Percentiles rank a stretch among this genome's conserved stretches.
phyloP scores from a whole-genome alignment of 2,329 filamentous ascomycete genomes.

The Furcasterigmium furcatum region DNA sequence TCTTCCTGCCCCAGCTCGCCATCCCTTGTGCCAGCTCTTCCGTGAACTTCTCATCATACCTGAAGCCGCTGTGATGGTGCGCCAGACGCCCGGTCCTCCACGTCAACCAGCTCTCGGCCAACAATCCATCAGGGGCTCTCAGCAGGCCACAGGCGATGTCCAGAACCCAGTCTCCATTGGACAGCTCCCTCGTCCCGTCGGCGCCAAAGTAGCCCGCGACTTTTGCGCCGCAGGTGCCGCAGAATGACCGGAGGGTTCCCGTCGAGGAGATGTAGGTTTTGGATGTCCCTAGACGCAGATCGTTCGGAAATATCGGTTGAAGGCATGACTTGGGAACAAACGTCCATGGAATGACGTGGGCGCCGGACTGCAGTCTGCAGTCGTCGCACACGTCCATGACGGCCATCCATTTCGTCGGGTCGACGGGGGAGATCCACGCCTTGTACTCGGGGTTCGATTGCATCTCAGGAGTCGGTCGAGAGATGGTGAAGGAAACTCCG shows the following conservation, averaged over 20 bases:
- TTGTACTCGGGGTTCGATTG: conserved; percentile 22
- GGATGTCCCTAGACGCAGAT: conserved; percentile 38
- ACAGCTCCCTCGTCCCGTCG: conserved; percentile 18
- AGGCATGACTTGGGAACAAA: conserved; percentile 33
- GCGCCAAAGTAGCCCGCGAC: conserved; percentile 20
- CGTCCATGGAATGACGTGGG: conserved; percentile 38
- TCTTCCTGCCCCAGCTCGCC: conserved; percentile 29
- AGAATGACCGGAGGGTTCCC: conserved; percentile 38
- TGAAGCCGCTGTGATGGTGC: conserved; percentile 27
- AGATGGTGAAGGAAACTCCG: conserved; percentile 42
- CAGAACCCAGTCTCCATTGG: conserved; percentile 20
- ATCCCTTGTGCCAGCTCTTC: conserved; percentile 32
- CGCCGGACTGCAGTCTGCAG: conserved; percentile 38
- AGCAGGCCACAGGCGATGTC: conserved; percentile 41
- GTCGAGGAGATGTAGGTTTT: conserved; percentile 36
- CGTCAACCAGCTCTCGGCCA: conserved; percentile 42
- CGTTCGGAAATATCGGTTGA: conserved; percentile 29
- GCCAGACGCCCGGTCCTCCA: conserved; percentile 36
- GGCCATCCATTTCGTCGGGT: conserved; percentile 38
- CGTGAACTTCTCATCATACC: conserved; percentile 31
- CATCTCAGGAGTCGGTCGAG: conserved; percentile 29
- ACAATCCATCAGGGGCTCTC: conserved; percentile 37
- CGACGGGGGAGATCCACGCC: conserved; percentile 29
- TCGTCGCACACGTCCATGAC: conserved; percentile 38
- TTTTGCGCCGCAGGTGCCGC: conserved; percentile 42